phyloP scores from a whole-genome alignment of 495 filamentous ascomycete genomes.

The Penicillium atrosanguineum region DNA sequence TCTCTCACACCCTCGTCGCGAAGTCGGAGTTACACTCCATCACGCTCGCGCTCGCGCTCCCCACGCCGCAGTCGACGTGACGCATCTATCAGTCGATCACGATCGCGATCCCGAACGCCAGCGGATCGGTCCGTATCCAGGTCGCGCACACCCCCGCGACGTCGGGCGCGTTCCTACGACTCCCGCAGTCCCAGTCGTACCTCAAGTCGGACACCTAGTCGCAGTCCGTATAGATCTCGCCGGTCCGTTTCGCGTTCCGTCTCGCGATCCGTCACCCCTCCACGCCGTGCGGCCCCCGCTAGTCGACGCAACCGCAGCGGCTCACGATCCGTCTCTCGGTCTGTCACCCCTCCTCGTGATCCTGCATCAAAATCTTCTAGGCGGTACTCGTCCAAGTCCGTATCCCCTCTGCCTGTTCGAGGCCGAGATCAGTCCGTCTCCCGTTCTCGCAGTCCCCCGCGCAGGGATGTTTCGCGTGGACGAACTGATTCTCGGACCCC shows the following conservation, averaged over 20 bases:
- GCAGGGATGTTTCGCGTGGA: constrained; percentile 17
- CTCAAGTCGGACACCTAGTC: constrained; percentile 16
- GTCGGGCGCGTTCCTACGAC: constrained; percentile 24
- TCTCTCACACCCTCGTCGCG: constrained; percentile 39
- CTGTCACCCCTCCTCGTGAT: constrained; percentile 31
- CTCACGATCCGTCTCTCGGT: constrained; percentile 34
- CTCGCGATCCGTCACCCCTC: constrained; percentile 37
- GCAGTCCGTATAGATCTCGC: constrained; percentile 24
- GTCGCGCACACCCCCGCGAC: constrained; percentile 29
- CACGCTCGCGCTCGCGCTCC: constrained; percentile 26
- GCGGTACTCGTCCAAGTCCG: constrained; percentile 26
- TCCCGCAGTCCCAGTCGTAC: constrained; percentile 28
- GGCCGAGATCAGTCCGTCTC: constrained; percentile 21
- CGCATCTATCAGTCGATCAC: constrained; percentile 28
- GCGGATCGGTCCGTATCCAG: constrained; percentile 17
- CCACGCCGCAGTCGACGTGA: constrained; percentile 34
- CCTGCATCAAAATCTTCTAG: constrained; percentile 7
- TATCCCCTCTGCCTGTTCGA: constrained; percentile 30
- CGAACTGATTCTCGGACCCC: constrained; percentile 30
- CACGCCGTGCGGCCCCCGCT: constrained; percentile 20
- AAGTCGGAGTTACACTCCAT: constrained; percentile 37
- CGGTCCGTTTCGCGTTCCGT: constrained; percentile 33
- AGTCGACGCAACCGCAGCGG: constrained; percentile 27
- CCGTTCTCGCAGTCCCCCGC: constrained; percentile 27
- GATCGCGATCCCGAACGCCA: constrained; percentile 13